Evolutionary conservation across 176 grass and related monocot genomes (phyloP), one percentile per base, ranked within the genome.

Genomic region (Leersia perrieri): DNA sequence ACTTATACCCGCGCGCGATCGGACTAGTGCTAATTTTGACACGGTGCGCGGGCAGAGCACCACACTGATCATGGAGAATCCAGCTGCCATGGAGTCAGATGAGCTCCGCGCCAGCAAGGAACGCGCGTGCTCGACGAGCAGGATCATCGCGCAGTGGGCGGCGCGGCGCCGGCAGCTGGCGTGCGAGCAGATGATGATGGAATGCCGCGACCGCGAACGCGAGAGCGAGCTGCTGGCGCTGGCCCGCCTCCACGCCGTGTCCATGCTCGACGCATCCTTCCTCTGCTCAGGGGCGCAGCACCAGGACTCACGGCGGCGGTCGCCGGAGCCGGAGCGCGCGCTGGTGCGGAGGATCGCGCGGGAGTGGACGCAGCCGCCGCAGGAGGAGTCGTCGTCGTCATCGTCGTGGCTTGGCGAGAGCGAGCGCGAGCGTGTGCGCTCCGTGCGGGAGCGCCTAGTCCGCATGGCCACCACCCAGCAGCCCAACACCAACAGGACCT

Each of bases 211-310:
- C 82, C 91, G 94, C 3, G 90, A 94, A 77, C 89, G 95, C 58
- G 92, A 97, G 66, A 89, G 90, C 3, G 95, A 97, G 89, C 92
- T 97, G 27, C 72, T 97, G 22, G 95, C 95, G 22, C 90, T 97
- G 10, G 95, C 92, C 20, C 87, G 88, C 39, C 92, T 97, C 69
- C 95, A 97, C 83, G 90, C 95, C 70, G 95, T 94, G 33, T 94
- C 95, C 77, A 97, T 92, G 90, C 92, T 97, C 45, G 90, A 97
- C 78, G 89, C 92, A 12, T 91, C 92, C 53, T 91, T 89, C 70
- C 87, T 91, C 44, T 81, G 45, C 39, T n/a, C n/a, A n/a, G n/a
- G n/a, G n/a, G 84, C 40, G 14, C 31, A n/a, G 10, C 70, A 65
- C 36, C 33, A 47, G 16, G 13, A n/a, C 13, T 1, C 31, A 0